These are phyloP conservation scores for Phaeomoniella chlamydospora DNA, from an alignment of 2,329 filamentous ascomycete genomes.

Conservation along the genomic window DNA sequence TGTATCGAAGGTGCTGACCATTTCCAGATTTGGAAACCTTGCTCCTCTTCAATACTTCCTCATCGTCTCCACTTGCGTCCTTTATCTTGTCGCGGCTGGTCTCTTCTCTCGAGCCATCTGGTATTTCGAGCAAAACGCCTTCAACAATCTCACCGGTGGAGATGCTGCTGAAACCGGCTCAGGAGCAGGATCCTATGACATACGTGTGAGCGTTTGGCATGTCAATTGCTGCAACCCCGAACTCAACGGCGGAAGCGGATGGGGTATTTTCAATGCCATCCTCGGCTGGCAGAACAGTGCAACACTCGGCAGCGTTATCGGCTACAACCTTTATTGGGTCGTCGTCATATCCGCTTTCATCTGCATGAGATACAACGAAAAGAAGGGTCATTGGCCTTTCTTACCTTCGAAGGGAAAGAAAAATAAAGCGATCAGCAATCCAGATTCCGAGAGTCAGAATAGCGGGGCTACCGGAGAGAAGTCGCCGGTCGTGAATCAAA, in stretches of 20 bases:
- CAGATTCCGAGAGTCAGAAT: neutral
- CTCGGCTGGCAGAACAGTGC: constrained; percentile 82
- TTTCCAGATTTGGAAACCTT: constrained; percentile 43
- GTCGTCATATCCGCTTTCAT: constrained; percentile 51
- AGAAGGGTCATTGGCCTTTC: constrained; percentile 9
- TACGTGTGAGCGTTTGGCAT: constrained; percentile 66
- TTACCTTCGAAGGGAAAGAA: constrained; percentile 3
- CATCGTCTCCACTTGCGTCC: constrained; percentile 65
- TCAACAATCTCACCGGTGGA: constrained; percentile 42
- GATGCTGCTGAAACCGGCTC: constrained; percentile 47
- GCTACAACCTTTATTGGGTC: constrained; percentile 83
- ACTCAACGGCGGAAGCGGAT: constrained; percentile 59
- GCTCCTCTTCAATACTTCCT: constrained; percentile 61
- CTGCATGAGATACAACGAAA: constrained; percentile 52
- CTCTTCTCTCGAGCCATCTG: constrained; percentile 67
- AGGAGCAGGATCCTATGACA: constrained; percentile 67
- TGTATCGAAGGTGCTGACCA: neutral
- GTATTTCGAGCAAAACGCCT: constrained; percentile 55
- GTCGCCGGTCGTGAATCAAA: neutral
- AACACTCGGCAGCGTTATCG: constrained; percentile 73
- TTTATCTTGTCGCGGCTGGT: constrained; percentile 73
- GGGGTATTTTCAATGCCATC: constrained; percentile 77
- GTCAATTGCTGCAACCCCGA: constrained; percentile 71
- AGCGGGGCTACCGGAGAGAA: neutral
- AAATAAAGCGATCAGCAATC: neutral